Evolutionary conservation across 2,329 filamentous ascomycete genomes (phyloP).

Genomic region (Neofusicoccum sp.): DNA sequence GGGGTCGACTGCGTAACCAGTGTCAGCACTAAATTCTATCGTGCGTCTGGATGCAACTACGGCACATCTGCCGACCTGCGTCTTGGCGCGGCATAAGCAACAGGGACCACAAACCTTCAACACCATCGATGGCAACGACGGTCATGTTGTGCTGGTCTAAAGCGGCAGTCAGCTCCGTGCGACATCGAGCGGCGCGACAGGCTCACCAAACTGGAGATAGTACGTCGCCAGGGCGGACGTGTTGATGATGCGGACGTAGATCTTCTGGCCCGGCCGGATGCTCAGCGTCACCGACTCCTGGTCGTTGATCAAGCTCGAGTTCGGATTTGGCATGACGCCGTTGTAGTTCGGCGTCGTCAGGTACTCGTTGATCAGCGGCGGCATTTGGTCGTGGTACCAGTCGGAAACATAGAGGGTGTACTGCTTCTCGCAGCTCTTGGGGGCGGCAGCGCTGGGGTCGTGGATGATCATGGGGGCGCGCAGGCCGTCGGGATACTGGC

Average conservation of each 20-base stretch:
- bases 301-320: slow-evolving; percentile 69
- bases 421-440: slow-evolving; percentile 57
- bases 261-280: slow-evolving; percentile 66
- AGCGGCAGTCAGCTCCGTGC: neutral
- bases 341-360: slow-evolving; percentile 41
- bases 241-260: slow-evolving; percentile 68
- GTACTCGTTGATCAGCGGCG: slow-evolving; percentile 46
- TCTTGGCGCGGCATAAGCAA: slow-evolving; percentile 56
- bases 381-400: slow-evolving; percentile 64
- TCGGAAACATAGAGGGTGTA: slow-evolving; percentile 65
- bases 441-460: slow-evolving; percentile 45
- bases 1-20: slow-evolving; percentile 43
- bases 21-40: slow-evolving; percentile 31
- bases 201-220: slow-evolving; percentile 40
- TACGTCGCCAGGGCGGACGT: slow-evolving; percentile 62
- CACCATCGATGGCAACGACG: slow-evolving; percentile 18
- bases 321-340: slow-evolving; percentile 63
- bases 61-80: slow-evolving; percentile 64
- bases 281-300: slow-evolving; percentile 58
- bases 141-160: slow-evolving; percentile 18
- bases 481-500: slow-evolving; percentile 69
- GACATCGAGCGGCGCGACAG: too few relatives aligned
- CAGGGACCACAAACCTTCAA: slow-evolving; percentile 30
- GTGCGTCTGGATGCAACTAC: slow-evolving; percentile 54
- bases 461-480: slow-evolving; percentile 64